These are phyloP conservation scores for Verticillium albo-atrum DNA, from an alignment of 2,329 filamentous ascomycete species.

Conservation along the genomic window DNA sequence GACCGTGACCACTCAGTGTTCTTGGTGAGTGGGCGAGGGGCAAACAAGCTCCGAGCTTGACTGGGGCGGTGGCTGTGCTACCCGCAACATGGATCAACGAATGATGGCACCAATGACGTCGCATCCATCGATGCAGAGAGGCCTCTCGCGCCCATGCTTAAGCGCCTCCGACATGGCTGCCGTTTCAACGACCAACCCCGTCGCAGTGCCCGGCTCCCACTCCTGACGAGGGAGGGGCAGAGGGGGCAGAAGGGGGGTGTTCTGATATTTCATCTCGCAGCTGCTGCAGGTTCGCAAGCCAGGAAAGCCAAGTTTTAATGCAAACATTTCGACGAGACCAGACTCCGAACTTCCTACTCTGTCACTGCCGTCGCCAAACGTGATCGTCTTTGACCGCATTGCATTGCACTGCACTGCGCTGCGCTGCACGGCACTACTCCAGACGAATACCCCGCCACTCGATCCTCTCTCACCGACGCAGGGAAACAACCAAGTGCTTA, in stretches of 20 bases:
- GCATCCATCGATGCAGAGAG: not conserved
- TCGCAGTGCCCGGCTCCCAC: not conserved
- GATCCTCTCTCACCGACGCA: not conserved
- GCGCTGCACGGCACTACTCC: not conserved
- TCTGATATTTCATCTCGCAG: not conserved
- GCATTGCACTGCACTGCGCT: not conserved
- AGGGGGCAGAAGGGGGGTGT: too few relatives aligned
- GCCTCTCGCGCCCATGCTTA: not conserved
- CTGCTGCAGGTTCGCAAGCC: not conserved
- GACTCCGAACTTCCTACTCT: not conserved
- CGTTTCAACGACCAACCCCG: not conserved
- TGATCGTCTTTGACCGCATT: too few relatives aligned
- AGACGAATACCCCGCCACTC: not conserved
- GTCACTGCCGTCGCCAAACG: not conserved
- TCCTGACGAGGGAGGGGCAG: not conserved
- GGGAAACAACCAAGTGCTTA: not conserved
- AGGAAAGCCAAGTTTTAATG: not conserved
- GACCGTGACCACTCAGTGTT: too few relatives aligned
- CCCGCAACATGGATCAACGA: not conserved
- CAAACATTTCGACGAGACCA: not conserved
- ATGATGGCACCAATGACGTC: conserved; percentile 4
- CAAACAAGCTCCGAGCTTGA: not conserved
- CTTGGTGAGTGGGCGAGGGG: not conserved
- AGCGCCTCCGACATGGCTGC: not conserved
- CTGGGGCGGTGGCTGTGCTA: not conserved